Evolutionary conservation across 495 filamentous ascomycete genomes (phyloP).

Genomic region (Talaromyces borbonicus): DNA sequence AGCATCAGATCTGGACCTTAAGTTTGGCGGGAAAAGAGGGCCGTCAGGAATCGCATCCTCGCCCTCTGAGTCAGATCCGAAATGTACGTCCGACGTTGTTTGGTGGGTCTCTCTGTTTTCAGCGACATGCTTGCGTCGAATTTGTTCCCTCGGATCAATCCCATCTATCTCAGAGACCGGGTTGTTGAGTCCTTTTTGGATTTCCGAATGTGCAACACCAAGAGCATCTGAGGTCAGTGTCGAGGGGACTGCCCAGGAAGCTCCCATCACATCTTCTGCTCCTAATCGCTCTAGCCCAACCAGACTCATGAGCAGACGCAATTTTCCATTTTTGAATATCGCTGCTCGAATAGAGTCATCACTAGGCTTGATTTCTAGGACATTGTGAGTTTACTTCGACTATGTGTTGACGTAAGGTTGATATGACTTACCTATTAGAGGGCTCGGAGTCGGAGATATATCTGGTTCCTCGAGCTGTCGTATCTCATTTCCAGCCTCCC

Average conservation of each 20-base stretch:
- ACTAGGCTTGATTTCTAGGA: conserved; percentile 51
- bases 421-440: conserved; percentile 31
- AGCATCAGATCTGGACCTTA: conserved; percentile 34
- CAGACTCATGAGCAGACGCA: conserved; percentile 76
- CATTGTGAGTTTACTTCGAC: conserved; percentile 13
- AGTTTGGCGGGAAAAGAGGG: conserved; percentile 56
- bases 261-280: conserved; percentile 58
- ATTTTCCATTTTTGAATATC: conserved; percentile 81
- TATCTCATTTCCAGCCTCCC: conserved; percentile 63
- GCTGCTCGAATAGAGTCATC: conserved; percentile 58
- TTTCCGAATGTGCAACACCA: conserved; percentile 47
- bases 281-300: conserved; percentile 62
- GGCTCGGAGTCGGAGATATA: conserved; percentile 20
- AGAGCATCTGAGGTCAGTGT: conserved; percentile 51
- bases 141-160: conserved; percentile 60
- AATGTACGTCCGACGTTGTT: conserved; percentile 28
- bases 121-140: conserved; percentile 56
- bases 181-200: conserved; percentile 62
- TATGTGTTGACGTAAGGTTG: neutral
- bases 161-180: conserved; percentile 61
- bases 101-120: conserved; percentile 31
- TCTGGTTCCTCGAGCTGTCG: conserved; percentile 34
- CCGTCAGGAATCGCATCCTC: conserved; percentile 50
- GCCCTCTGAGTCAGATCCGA: conserved; percentile 55
- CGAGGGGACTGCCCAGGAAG: conserved; percentile 72